Base-by-base conservation (phyloP, 768 basidiomycete genomes). In the Xanthoconium stramineum region DNA sequence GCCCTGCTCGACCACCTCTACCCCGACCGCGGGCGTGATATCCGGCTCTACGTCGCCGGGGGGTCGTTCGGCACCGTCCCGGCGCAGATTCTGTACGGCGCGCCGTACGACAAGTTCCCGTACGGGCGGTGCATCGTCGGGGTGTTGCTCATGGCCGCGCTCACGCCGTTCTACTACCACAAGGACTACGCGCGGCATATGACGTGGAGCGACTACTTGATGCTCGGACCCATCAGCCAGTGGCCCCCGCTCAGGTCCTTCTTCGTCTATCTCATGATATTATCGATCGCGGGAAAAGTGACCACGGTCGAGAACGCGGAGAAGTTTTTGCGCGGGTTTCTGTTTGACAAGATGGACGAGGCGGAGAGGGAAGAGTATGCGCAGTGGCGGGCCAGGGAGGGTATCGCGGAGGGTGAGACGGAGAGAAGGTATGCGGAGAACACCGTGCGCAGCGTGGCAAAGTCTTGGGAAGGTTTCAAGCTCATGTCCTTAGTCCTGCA, bases 51-150 rank as follows among this genome's bases (percentile, higher is more conserved):
- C 70, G 55, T 85, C 53, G 66, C 73, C 14, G 84, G 80, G 0
- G 79, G 79, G 13, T 82, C 82, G 3, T 83, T 78, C 59, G 84
- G 84, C 19, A 80, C 79, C 0, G 74, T 77, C 12, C 71, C 77
- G 4, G 79, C 83, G 1, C 84, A 85, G 71, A 81, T 84, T 37
- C 61, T 85, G 13, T 84, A 81, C 55, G 80, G 79, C 2, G 75
- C 79, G 0, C 63, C 81, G 0, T 80, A 78, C 67, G 74, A 79
- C 61, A 59, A 68, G 15, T 86, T 85, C 56, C 81, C 82, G 8
- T 72, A 77, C 30, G 80, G 79, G 19, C 69, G 73, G 15, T 68
- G 75, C 47, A 75, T 84, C 58, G 70, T 64, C 6, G 80, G 79
- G 3, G 71, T 83, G 60, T 58, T 85, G 46, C 73, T 85, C 43